These are phyloP conservation scores for Euclidium syriacum DNA, from an alignment of 345 rosid species.

Conservation along the genomic window DNA sequence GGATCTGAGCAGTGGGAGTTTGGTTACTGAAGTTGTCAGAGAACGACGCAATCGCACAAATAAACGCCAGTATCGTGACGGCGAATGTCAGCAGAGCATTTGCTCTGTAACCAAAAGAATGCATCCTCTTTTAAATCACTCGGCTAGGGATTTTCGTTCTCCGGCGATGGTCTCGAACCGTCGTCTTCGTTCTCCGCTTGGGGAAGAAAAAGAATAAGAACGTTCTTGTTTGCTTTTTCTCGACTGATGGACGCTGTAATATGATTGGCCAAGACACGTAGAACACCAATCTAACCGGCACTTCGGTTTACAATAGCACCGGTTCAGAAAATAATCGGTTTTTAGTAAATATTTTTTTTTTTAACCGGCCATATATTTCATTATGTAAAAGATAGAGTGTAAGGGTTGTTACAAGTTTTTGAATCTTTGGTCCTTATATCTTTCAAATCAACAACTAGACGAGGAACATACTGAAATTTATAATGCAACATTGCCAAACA, in stretches of 20 bases:
- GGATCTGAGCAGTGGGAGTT: conserved; percentile 72
- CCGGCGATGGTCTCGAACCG: background rate
- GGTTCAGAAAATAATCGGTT: background rate
- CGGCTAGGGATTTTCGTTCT: background rate
- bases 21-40: conserved; percentile 83
- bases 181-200: background rate
- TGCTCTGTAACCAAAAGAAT: conserved; percentile 79
- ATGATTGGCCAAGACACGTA: conserved; percentile 25
- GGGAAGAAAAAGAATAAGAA: background rate
- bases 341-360: no score
- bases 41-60: conserved; percentile 78
- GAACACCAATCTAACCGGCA: background rate
- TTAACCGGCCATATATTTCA: no score
- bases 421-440: no score
- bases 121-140: conserved; percentile 39
- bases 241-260: background rate
- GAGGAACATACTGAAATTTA: no score
- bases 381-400: no score
- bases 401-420: no score
- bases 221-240: background rate
- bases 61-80: conserved; percentile 68
- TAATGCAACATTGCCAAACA: no score
- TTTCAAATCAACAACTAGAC: no score
- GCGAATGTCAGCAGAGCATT: conserved; percentile 83
- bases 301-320: background rate